Evolutionary conservation across 805 yeast species (phyloP).

Genomic region (Yarrowia sp.): DNA sequence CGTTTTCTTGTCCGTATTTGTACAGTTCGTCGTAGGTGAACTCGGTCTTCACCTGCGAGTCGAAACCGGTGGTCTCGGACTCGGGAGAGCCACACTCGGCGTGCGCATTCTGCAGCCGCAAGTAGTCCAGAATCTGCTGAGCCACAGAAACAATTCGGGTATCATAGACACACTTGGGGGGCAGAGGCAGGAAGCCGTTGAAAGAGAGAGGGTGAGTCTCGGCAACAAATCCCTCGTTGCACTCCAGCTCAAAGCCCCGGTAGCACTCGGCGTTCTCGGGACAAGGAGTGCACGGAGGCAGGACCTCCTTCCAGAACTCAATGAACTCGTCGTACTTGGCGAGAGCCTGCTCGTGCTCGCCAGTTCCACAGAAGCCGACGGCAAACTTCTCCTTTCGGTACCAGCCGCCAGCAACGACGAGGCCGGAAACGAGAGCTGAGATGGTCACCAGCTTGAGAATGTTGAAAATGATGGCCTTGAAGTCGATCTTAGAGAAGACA

Average conservation of each 20-base stretch:
- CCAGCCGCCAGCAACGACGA: constrained; percentile 51
- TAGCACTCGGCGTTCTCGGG: constrained; percentile 80
- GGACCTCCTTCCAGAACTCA: constrained; percentile 45
- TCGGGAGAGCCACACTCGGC: constrained; percentile 49
- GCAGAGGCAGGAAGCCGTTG: constrained; percentile 57
- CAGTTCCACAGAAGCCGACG: constrained; percentile 70
- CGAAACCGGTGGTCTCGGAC: constrained; percentile 32
- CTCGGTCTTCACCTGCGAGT: neutral
- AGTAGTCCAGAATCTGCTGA: constrained; percentile 60
- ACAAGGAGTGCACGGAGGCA: constrained; percentile 71
- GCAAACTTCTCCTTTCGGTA: constrained; percentile 60
- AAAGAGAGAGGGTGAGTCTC: constrained; percentile 38
- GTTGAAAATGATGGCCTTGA: constrained; percentile 19
- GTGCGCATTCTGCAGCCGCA: constrained; percentile 68
- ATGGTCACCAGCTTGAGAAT: constrained; percentile 12
- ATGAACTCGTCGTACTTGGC: constrained; percentile 36
- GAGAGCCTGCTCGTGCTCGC: constrained; percentile 32
- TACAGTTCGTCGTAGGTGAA: constrained; percentile 19
- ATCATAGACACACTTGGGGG: constrained; percentile 72
- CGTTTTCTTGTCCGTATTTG: constrained; percentile 4
- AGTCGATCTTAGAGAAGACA: neutral
- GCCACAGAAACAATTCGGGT: constrained; percentile 62
- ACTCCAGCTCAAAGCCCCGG: constrained; percentile 55
- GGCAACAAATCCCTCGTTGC: constrained; percentile 52
- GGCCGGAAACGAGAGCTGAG: constrained; percentile 37